Base-by-base conservation (phyloP, 139 green algal species). In the Chlamydomonas sp. region DNA sequence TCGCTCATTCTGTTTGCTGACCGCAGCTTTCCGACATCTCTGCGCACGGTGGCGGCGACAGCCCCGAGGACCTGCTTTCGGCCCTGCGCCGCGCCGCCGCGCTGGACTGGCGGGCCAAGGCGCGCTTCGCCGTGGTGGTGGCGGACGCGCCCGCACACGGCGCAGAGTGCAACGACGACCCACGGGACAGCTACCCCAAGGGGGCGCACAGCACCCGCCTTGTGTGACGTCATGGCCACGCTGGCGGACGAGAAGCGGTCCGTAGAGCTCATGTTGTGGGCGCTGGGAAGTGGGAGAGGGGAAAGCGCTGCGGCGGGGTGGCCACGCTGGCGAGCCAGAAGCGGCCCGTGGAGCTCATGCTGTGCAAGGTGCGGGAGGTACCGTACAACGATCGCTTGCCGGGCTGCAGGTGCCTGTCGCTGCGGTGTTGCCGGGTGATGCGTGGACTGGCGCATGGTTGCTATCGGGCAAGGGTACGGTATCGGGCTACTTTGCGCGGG, bases 81-180 rank as follows among this genome's bases (percentile, higher is more conserved):
- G 90, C 87, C 2, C 86, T 93, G 77, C 68, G 77, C 49, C 67
- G 49, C 18, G 83, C 87, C 58, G 90, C 89, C 74, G n/a, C 69
- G 16, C 20, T 87, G 74, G 75, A 89, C n/a, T 93, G 90, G 90
- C 31, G n/a, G n/a, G 78, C 84, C 83, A 91, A 87, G 63, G 87
- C 83, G 5, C 77, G 78, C 59, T 93, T 93, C 83, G 71, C 88
- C 5, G 78, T 93, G 64, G 72, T 93, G 1, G 90, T 93, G 20
- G 78, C 90, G n/a, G 90, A 93, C 60, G 73, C 86, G 60, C 90
- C 90, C 58, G 87, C 87, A 0, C 90, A 93, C 84, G 90, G 90
- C 77, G 17, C 10, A 63, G 80, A 84, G 58, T 80, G 76, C 60
- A 84, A 85, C 81, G 62, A 67, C 69, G 69, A 80, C 71, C 80